A percentile compares a stretch with the other conserved stretches of the same genome.
Evolutionary conservation across 2,329 filamentous ascomycete species (phyloP).

Genomic region (Aspergillus caelatus): DNA sequence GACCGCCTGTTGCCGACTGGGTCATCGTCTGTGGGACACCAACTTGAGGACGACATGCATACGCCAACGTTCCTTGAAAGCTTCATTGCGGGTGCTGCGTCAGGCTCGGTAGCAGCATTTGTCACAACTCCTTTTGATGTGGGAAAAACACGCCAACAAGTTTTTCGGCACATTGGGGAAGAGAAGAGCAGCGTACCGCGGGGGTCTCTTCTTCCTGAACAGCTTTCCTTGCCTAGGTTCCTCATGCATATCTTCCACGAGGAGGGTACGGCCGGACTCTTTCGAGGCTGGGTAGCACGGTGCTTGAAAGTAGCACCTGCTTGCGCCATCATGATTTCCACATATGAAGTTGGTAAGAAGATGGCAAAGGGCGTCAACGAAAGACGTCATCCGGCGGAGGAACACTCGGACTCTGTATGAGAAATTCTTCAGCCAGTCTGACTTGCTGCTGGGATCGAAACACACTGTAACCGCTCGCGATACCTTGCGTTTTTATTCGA

Average conservation of each 20-base stretch:
- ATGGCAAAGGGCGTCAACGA: constrained; percentile 77
- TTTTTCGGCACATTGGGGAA: constrained; percentile 65
- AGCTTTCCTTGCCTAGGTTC: constrained; percentile 76
- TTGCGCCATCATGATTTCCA: constrained; percentile 99
- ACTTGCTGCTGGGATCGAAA: not conserved
- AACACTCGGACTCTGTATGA: constrained; percentile 25
- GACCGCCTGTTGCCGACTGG: constrained; percentile 20
- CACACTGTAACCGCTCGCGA: not conserved
- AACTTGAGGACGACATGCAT: constrained; percentile 69
- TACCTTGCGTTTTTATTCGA: not conserved
- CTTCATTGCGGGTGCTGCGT: constrained; percentile 81
- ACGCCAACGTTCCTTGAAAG: constrained; percentile 81
- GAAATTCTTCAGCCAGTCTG: not conserved
- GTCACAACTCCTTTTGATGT: constrained; percentile 96
- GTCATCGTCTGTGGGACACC: constrained; percentile 11
- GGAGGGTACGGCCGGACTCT: constrained; percentile 79
- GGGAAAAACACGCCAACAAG: constrained; percentile 92
- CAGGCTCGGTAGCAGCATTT: constrained; percentile 82
- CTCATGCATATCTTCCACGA: constrained; percentile 88
- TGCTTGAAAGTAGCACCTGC: constrained; percentile 94
- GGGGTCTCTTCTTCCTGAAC: constrained; percentile 61
- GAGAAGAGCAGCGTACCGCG: constrained; percentile 16
- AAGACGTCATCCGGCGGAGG: constrained; percentile 39
- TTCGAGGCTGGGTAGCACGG: constrained; percentile 87
- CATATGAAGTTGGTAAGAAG: constrained; percentile 93